Evolutionary conservation across 108 stramenopile species (phyloP).

Genomic region (Fistulifera pelliculosa): DNA sequence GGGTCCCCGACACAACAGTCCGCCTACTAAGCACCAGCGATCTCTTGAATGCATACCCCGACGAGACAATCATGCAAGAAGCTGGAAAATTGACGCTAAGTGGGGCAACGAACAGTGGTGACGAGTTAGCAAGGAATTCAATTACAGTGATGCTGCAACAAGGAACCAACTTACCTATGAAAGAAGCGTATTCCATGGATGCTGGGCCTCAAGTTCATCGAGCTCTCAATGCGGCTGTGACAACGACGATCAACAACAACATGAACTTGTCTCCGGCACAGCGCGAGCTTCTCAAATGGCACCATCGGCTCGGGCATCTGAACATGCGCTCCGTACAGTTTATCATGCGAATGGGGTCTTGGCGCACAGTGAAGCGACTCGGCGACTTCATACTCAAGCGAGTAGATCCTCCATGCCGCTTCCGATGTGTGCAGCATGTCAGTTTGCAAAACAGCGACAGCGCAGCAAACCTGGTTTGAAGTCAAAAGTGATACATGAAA

Average conservation of each 20-base stretch:
- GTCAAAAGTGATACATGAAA: constrained; percentile 3
- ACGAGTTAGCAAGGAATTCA: too few species aligned
- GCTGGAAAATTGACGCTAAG: not conserved
- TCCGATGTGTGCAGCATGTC: constrained; percentile 14
- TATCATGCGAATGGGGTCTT: too few species aligned
- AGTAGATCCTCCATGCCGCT: too few species aligned
- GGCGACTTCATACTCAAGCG: too few species aligned
- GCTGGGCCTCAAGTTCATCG: not conserved
- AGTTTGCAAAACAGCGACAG: constrained; percentile 6
- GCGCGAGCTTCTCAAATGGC: constrained; percentile 23
- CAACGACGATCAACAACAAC: constrained; percentile 14
- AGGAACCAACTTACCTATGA: constrained; percentile 2
- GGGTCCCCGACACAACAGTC: constrained; percentile 2
- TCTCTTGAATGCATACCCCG: constrained; percentile 6
- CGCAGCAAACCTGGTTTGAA: not conserved
- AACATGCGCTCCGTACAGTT: constrained; percentile 8
- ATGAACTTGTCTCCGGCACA: constrained; percentile 20
- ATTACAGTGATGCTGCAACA: not conserved
- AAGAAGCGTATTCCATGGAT: not conserved
- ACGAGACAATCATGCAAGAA: not conserved
- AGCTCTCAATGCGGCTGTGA: not conserved
- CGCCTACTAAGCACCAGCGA: constrained; percentile 11
- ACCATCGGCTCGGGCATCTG: constrained; percentile 24
- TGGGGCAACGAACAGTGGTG: not conserved
- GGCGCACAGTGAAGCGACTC: too few species aligned